Base-by-base conservation (phyloP, 2,329 filamentous ascomycete species). In the Aspergillus neoniger region DNA sequence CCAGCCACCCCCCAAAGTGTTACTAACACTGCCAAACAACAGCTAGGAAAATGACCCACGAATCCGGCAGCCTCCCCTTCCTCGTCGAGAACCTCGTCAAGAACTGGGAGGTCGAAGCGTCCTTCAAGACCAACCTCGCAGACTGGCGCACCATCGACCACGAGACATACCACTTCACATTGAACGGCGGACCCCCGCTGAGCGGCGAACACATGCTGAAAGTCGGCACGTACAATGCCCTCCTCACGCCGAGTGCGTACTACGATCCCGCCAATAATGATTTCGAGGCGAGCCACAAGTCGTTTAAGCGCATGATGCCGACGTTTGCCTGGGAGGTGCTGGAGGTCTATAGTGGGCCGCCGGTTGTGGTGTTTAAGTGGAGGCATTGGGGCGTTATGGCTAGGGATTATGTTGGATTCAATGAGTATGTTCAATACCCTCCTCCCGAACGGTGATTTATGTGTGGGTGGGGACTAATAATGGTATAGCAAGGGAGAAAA, bases 261-360 rank as follows among this genome's bases (percentile, higher is more conserved):
- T 90, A 90, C 74, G 84, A 83, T 64, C 85, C 87, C 0, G 79
- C 79, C 53, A 80, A 85, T 60, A 86, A 82, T 3, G 85, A 87
- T 72, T 89, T 90, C 67, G 81, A 82, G 1, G 81, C 79, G 3
- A 88, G 85, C 69, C 87, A 90, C 78, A 89, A 89, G 79, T 86
- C 85, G 0, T 90, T 90, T 74, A 89, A 89, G 77, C 79, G 86
- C 56, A 89, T 89, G 86, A 90, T 90, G 87, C 87, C 87, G 0
- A 86, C 82, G 0, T 90, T 90, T 72, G 87, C 87, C 0, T 90
- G 87, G 86, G 88, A 90, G 74, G 86, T 90, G 1, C 71, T 88
- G 15, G 87, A 89, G 71, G 86, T 90, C 2, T 89, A 88, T 70
- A 85, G 83, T 62, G 87, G 85, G 0, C 86, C 86, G 23, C 87